phyloP scores from a whole-genome alignment of 371 early-diverging fungal genomes.

The Blastocladiella emersonii region DNA sequence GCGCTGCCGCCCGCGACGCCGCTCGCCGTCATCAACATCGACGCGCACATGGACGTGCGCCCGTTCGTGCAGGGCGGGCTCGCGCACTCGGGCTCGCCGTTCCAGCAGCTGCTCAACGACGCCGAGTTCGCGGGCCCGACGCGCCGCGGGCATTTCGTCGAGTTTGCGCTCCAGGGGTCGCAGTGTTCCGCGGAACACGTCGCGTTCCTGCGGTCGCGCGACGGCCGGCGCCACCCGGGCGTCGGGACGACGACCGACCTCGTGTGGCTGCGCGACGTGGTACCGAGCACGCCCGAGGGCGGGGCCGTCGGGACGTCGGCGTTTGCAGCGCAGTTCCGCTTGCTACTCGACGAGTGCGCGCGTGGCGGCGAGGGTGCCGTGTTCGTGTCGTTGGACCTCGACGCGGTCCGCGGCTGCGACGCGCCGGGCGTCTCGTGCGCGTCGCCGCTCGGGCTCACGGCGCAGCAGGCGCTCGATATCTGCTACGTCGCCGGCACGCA shows the following conservation, averaged over 20 bases:
- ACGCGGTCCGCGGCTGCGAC: not conserved
- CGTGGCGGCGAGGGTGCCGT: not conserved
- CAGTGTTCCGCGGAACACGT: conserved; percentile 7
- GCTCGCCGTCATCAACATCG: conserved; percentile 9
- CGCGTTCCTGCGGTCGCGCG: not conserved
- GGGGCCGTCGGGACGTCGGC: not conserved
- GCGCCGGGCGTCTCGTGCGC: conserved; percentile 9
- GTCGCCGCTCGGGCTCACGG: conserved; percentile 6
- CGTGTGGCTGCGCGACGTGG: conserved; percentile 3
- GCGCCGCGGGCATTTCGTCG: conserved; percentile 5
- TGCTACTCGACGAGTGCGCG: not conserved
- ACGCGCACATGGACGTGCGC: conserved; percentile 11
- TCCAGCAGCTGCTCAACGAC: conserved; percentile 8
- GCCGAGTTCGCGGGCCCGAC: not conserved
- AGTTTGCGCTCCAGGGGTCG: conserved; percentile 4
- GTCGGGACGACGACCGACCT: not conserved
- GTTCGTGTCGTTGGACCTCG: conserved; percentile 10
- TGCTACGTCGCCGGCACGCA: conserved; percentile 4
- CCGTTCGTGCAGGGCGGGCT: not conserved
- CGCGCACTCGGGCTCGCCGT: conserved; percentile 10
- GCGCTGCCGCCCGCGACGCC: not conserved
- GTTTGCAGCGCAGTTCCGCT: not conserved
- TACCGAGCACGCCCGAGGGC: not conserved
- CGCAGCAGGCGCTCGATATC: conserved; percentile 7
- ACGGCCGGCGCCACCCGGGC: not conserved